These are phyloP conservation scores for Sporisorium graminicola DNA, from an alignment of 1,284 basidiomycete species.

Conservation along the genomic window DNA sequence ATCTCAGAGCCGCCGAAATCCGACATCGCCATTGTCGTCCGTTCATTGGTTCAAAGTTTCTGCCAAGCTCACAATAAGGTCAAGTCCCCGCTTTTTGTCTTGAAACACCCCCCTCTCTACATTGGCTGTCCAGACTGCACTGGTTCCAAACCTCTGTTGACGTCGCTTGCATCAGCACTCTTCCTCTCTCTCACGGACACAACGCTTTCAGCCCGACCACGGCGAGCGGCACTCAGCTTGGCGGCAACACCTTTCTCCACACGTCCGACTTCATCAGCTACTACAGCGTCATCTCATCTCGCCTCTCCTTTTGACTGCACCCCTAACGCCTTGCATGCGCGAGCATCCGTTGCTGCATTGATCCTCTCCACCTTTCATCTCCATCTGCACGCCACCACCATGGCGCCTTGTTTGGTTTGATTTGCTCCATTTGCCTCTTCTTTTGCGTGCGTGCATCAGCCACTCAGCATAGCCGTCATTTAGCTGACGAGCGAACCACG, in stretches of 20 bases:
- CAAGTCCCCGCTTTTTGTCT: background rate
- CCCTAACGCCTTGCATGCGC: slow-evolving; percentile 14
- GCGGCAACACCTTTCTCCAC: background rate
- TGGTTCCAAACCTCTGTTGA: too few species aligned
- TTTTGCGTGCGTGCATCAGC: background rate
- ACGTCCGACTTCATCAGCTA: background rate
- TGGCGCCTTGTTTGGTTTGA: slow-evolving; percentile 14
- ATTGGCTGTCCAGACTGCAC: too few species aligned
- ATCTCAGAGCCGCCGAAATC: background rate
- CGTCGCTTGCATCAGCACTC: background rate
- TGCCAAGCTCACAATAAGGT: background rate
- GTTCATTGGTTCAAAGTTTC: background rate
- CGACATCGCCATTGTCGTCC: background rate
- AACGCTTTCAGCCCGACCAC: background rate
- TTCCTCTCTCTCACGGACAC: background rate
- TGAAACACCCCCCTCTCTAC: too few species aligned
- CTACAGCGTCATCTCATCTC: slow-evolving; percentile 5
- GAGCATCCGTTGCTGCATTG: background rate
- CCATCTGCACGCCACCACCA: slow-evolving; percentile 1
- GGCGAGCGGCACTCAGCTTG: background rate
- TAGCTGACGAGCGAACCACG: too few species aligned
- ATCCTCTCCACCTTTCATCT: slow-evolving; percentile 1
- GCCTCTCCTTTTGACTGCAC: background rate
- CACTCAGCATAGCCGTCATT: background rate
- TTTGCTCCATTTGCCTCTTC: background rate